phyloP scores from a whole-genome alignment of 1,284 basidiomycete genomes.

The Malassezia vespertilionis region DNA sequence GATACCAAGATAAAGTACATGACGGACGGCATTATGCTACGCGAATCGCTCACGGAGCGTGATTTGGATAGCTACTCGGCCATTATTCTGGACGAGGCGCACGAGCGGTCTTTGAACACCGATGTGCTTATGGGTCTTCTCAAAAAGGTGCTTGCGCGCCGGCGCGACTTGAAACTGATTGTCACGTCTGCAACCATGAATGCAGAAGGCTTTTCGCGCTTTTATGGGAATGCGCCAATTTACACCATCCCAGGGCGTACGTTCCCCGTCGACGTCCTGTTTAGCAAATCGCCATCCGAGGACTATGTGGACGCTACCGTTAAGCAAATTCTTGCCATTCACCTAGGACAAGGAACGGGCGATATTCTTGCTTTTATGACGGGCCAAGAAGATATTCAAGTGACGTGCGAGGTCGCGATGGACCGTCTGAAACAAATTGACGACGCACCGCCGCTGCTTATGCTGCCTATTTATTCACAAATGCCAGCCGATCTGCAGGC shows the following conservation, averaged over 20 bases:
- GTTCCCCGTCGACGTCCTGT: slow-evolving; percentile 93
- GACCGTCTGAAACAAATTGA: slow-evolving; percentile 84
- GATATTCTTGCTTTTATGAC: slow-evolving; percentile 99
- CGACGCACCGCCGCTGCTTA: slow-evolving; percentile 70
- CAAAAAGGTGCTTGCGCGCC: slow-evolving; percentile 76
- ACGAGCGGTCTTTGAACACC: slow-evolving; percentile 87
- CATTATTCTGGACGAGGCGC: slow-evolving; percentile 92
- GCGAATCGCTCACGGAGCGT: slow-evolving; percentile 89
- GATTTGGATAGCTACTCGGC: slow-evolving; percentile 89
- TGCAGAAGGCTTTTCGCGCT: slow-evolving; percentile 82
- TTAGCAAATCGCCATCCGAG: slow-evolving; percentile 91
- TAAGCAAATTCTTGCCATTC: slow-evolving; percentile 93
- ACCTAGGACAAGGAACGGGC: slow-evolving; percentile 80
- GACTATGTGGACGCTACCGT: slow-evolving; percentile 97
- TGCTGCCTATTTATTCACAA: slow-evolving; percentile 95
- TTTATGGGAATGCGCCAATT: slow-evolving; percentile 86
- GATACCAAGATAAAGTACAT: slow-evolving; percentile 88
- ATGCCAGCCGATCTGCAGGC: slow-evolving; percentile 99
- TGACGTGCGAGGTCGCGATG: slow-evolving; percentile 48
- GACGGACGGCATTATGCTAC: slow-evolving; percentile 91
- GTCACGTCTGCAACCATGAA: slow-evolving; percentile 99
- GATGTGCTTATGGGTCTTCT: slow-evolving; percentile 94
- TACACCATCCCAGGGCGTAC: slow-evolving; percentile 97
- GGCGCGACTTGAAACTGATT: slow-evolving; percentile 85
- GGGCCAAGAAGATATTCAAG: slow-evolving; percentile 95